A percentile compares a stretch with the other conserved stretches of the same genome.
These are phyloP conservation scores for Sclerospora graminicola DNA, from an alignment of 352 stramenopile genomes.

Conservation along the genomic window DNA sequence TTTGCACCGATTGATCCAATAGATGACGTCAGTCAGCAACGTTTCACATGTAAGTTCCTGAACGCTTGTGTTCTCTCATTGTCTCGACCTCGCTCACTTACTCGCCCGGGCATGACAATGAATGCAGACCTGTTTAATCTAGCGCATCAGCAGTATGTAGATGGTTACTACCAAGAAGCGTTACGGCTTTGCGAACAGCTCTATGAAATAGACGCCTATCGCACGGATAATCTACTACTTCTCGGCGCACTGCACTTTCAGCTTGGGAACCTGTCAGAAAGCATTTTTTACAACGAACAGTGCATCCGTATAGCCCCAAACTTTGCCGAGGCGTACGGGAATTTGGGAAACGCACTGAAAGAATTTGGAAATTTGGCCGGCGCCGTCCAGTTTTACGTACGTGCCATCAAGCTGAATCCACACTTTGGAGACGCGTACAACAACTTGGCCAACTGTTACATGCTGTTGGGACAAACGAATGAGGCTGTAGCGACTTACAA, in stretches of 20 bases:
- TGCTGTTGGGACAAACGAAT: slow-evolving; percentile 83
- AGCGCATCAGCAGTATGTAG: slow-evolving; percentile 77
- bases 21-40: slow-evolving; percentile 39
- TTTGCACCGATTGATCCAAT: slow-evolving; percentile 16
- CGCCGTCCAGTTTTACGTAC: slow-evolving; percentile 89
- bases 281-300: slow-evolving; percentile 94
- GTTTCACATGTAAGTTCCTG: slow-evolving; percentile 56
- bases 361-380: slow-evolving; percentile 86
- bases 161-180: slow-evolving; percentile 84
- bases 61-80: not conserved
- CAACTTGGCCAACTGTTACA: slow-evolving; percentile 87
- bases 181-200: slow-evolving; percentile 80
- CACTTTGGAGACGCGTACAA: slow-evolving; percentile 89
- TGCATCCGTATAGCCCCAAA: slow-evolving; percentile 87
- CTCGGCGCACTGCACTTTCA: slow-evolving; percentile 91
- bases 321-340: slow-evolving; percentile 90
- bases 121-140: slow-evolving; percentile 55
- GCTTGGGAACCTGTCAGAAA: slow-evolving; percentile 85
- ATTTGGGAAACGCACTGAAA: slow-evolving; percentile 92
- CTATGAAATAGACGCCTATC: slow-evolving; percentile 80
- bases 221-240: slow-evolving; percentile 89
- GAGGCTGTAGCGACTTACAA: slow-evolving; percentile 92
- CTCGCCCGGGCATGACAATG: not conserved
- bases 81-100: not conserved
- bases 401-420: slow-evolving; percentile 89